Conservation (phyloP, 2,329 filamentous ascomycete genomes). For the Cephalotrichum gorgonifer region DNA sequence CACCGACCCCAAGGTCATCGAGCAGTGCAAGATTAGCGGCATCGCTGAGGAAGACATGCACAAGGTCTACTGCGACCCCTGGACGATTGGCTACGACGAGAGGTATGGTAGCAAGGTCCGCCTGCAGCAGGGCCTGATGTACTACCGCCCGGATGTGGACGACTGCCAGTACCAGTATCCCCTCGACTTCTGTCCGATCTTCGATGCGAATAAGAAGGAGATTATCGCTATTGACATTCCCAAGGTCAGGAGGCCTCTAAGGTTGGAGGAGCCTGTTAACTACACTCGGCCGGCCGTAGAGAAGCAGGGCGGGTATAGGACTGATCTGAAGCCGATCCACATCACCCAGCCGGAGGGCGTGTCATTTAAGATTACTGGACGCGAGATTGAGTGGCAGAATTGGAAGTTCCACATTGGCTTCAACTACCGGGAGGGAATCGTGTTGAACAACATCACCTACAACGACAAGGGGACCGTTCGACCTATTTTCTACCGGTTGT, state of each 20-base stretch:
- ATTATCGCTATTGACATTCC: conserved; percentile 81
- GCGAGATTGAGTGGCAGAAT: conserved; percentile 79
- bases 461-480: conserved; percentile 72
- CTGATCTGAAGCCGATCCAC: conserved; percentile 74
- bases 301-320: conserved; percentile 64
- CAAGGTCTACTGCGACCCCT: conserved; percentile 93
- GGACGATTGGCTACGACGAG: conserved; percentile 93
- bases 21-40: conserved; percentile 77
- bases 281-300: conserved; percentile 69
- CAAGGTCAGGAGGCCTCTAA: conserved; percentile 63
- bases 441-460: conserved; percentile 82
- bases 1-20: conserved; percentile 75
- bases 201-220: conserved; percentile 66
- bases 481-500: conserved; percentile 80
- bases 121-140: conserved; percentile 90
- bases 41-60: conserved; percentile 78
- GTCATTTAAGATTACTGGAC: conserved; percentile 67
- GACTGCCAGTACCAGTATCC: conserved; percentile 87
- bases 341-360: conserved; percentile 85
- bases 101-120: conserved; percentile 70
- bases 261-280: conserved; percentile 61
- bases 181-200: conserved; percentile 90
- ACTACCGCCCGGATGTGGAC: conserved; percentile 78
- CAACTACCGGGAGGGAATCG: conserved; percentile 87
- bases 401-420: conserved; percentile 91